Evolutionary conservation across 78 protist species (phyloP).

Genomic region (Carpediemonas membranifera): DNA sequence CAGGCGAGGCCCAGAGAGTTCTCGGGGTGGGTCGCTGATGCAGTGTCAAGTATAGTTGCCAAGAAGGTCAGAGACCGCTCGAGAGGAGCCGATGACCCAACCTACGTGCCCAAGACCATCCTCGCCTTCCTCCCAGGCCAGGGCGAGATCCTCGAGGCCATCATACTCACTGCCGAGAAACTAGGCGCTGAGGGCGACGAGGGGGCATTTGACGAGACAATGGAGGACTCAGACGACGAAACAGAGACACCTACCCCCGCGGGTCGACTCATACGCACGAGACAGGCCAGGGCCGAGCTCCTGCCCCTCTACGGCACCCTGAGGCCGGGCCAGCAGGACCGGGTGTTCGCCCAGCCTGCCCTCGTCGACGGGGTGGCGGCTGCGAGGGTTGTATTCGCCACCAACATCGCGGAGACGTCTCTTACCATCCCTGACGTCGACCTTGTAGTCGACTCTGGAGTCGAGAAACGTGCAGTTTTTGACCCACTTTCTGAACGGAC

Average conservation of each 20-base stretch:
- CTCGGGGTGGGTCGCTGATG: neutral
- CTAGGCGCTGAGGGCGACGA: too few species aligned
- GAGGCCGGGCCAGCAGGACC: neutral
- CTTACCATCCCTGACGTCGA: slow-evolving; percentile 37
- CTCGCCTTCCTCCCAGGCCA: neutral
- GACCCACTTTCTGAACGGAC: neutral
- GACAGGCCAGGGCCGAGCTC: too few species aligned
- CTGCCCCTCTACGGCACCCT: slow-evolving; percentile 7
- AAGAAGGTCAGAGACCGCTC: too few species aligned
- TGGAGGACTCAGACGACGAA: too few species aligned
- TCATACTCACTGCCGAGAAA: too few species aligned
- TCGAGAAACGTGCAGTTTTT: slow-evolving; percentile 1
- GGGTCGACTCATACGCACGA: too few species aligned
- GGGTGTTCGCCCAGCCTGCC: neutral
- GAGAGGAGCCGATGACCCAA: too few species aligned
- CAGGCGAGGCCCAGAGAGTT: neutral
- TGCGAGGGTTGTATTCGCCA: slow-evolving; percentile 32
- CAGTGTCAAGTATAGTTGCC: too few species aligned
- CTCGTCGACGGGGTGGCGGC: neutral
- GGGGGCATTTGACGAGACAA: too few species aligned
- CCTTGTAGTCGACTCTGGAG: slow-evolving; percentile 33
- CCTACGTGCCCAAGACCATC: too few species aligned
- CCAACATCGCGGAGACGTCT: slow-evolving; percentile 55
- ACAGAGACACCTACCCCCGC: too few species aligned
- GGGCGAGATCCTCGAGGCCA: neutral